Evolutionary conservation across 805 yeast species (phyloP), one percentile per base, ranked within the genome.

Genomic region (Saccharomycopsis sp.): DNA sequence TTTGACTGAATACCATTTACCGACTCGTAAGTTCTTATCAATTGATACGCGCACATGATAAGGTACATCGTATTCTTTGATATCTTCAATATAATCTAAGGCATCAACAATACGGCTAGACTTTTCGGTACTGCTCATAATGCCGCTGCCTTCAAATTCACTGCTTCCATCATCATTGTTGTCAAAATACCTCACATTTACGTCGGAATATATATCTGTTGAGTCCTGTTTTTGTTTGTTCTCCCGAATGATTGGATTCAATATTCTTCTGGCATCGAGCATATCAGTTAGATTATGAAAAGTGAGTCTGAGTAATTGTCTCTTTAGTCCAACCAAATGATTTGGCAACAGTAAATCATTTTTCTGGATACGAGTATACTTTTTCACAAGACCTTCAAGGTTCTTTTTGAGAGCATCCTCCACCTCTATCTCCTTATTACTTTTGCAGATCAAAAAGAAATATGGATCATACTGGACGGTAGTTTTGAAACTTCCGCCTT

Each of bases 31-130:
- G 65, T 89, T 78, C 58, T 80, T 79, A 70, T 95, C 99, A 24
- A 95, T 94, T n/a, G 97, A 84, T 0, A 94, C 97, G 61, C 99
- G 80, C 1, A 91, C 97, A 68, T 91, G 97, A 66, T 89, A 94
- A 0, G 99, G 99, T 2, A 94, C 98, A 68, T 94, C 99, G 64
- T 89, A 91, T 69, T 94, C 99, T 63, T 92, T 77, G 34, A 94
- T 80, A 65, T 92, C 98, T 56, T 83, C 84, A 15, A 94, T 80
- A 52, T 67, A 70, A 40, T 82, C 82, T 1, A 84, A 75, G 2
- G 91, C 87, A 61, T 84, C 88, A 7, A 68, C 67, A 14, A 66
- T 63, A 24, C 67, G 61, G 21, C 65, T 65, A 3, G 61, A 60
- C 8, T 44, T 21, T 52, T 59, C 18, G 7, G 41, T 50, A 29